Conservation (phyloP, 805 yeast genomes). For the Candida easanensis region DNA sequence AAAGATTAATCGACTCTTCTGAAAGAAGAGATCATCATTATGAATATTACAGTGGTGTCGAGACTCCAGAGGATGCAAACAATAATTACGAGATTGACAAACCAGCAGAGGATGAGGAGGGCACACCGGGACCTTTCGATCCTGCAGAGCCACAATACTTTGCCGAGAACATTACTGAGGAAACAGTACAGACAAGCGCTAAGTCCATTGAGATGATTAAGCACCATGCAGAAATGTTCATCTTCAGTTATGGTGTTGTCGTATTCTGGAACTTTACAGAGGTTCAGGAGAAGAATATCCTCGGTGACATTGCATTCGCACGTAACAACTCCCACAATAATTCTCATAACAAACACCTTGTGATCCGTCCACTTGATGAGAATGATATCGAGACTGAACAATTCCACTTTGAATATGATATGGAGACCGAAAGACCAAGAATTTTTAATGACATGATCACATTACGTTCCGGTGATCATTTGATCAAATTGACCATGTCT, state of each 20-base stretch:
- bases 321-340: slow-evolving; percentile 41
- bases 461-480: slow-evolving; percentile 84
- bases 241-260: slow-evolving; percentile 91
- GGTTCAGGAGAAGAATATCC: slow-evolving; percentile 84
- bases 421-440: slow-evolving; percentile 58
- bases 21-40: slow-evolving; percentile 90
- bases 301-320: slow-evolving; percentile 78
- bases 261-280: slow-evolving; percentile 97
- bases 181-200: slow-evolving; percentile 13
- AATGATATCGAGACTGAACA: slow-evolving; percentile 92
- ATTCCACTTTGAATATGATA: slow-evolving; percentile 48
- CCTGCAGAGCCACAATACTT: slow-evolving; percentile 93
- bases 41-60: slow-evolving; percentile 82
- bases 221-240: slow-evolving; percentile 80
- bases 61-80: slow-evolving; percentile 54
- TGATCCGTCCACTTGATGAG: slow-evolving; percentile 74
- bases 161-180: slow-evolving; percentile 41
- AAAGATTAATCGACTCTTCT: slow-evolving; percentile 69
- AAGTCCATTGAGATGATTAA: slow-evolving; percentile 25
- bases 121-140: slow-evolving; percentile 57
- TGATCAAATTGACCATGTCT: slow-evolving; percentile 87
- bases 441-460: slow-evolving; percentile 95
- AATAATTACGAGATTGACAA: slow-evolving; percentile 38
- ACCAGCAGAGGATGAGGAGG: slow-evolving; percentile 27
- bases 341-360: slow-evolving; percentile 47